Base-by-base conservation (phyloP, 139 green algal genomes). In the Tetradesmus obliquus region DNA sequence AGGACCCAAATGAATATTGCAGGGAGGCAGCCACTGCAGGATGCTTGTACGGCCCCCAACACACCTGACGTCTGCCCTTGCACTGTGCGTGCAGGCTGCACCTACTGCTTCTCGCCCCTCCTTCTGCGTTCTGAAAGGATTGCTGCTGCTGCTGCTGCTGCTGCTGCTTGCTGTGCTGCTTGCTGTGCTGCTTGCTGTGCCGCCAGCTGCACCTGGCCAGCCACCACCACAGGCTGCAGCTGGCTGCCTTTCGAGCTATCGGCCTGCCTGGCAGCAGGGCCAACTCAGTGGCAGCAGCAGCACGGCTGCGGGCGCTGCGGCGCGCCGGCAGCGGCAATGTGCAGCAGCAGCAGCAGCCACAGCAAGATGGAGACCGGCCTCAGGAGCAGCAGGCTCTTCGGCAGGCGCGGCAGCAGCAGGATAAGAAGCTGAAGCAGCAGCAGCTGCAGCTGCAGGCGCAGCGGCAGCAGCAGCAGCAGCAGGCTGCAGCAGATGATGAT, bases 241-340 rank as follows among this genome's bases (percentile, higher is more conserved):
- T 90, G 10, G 86, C 86, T 54, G 86, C 86, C 10, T 90, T 90
- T 32, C 22, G 86, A 9, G 79, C 86, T 12, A 58, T 83, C 2
- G 86, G 86, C 13, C 45, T 90, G 20, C 86, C 79, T 69, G 62
- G n/a, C 60, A 81, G 62, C 84, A 89, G 84, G 79, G 24, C 84
- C 10, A 24, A 55, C 5, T 87, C 82, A 53, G 24, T 57, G 60
- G 54, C 83, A 81, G 84, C 60, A 89, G 84, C 84, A 58, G 62
- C 60, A 60, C 69, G 45, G 62, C 84, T 53, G 13, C 51, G 13
- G 55, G 60, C 24, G 1, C 55, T 89, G 62, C 62, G 84, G 5
- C 71, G 32, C 24, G 82, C 17, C 53, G 17, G 24, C 85, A 89
- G 45, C 51, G 58, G n/a, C 76, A 2, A 10, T 53, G 76, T 55